Percentiles rank a stretch among this genome's conserved stretches.
phyloP scores from a whole-genome alignment of 345 rosid genomes.

The Microthlaspi erraticum region DNA sequence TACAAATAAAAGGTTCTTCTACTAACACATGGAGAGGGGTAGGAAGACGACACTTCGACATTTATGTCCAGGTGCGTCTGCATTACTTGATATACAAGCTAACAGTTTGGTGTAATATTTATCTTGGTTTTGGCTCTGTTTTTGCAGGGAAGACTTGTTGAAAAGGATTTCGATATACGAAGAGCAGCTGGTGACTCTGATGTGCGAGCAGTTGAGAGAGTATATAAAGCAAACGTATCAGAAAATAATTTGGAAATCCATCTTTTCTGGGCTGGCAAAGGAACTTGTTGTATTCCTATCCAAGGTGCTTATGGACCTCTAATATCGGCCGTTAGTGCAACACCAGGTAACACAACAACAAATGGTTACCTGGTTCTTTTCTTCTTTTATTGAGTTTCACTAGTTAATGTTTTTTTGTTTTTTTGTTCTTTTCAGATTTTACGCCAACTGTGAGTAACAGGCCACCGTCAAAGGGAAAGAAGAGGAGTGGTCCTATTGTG shows the following conservation, averaged over 20 bases:
- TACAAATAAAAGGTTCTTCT: constrained; percentile 25
- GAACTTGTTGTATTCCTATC: constrained; percentile 43
- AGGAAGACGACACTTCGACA: constrained; percentile 56
- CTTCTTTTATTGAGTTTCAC: not conserved
- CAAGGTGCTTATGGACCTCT: constrained; percentile 45
- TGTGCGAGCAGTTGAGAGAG: constrained; percentile 40
- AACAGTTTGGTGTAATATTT: not conserved
- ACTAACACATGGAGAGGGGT: constrained; percentile 47
- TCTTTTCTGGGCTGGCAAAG: constrained; percentile 51
- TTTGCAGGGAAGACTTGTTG: constrained; percentile 51
- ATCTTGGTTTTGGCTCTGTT: not conserved
- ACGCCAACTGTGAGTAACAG: constrained; percentile 57
- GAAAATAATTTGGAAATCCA: constrained; percentile 45
- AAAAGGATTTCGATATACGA: constrained; percentile 56
- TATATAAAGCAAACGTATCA: constrained; percentile 41
- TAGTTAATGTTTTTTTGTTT: not conserved
- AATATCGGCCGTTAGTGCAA: constrained; percentile 61
- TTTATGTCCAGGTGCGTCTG: constrained; percentile 52
- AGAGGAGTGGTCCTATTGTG: constrained; percentile 31
- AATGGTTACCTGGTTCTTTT: not conserved
- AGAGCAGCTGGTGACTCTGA: constrained; percentile 48
- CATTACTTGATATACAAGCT: constrained; percentile 7
- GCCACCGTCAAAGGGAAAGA: constrained; percentile 41
- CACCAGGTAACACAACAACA: constrained; percentile 52
- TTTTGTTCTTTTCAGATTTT: constrained; percentile 56